Base-by-base conservation (phyloP, 768 basidiomycete species). In the Termitomyces sp. region DNA sequence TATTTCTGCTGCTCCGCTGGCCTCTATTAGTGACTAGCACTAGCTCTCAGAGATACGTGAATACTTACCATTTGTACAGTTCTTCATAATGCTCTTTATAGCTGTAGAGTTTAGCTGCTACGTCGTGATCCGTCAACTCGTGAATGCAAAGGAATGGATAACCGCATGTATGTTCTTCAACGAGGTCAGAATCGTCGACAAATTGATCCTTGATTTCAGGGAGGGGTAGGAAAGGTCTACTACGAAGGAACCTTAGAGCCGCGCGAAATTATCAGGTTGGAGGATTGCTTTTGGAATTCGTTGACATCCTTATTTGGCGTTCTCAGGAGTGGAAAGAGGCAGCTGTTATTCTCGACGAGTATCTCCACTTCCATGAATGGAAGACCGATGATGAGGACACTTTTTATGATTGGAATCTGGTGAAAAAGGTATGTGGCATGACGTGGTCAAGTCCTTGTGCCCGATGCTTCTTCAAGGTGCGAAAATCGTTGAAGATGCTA, bases 121-220 rank as follows among this genome's bases (percentile, higher is more conserved):
- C 64, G 82, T 98, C 40, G 61, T 91, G 37, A 91, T 94, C 47
- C 78, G 96, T 15, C 96, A 99, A 68, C 65, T 96, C 17, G 97
- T 99, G 43, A 98, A 98, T 66, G 80, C 91, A 4, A 92, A 97
- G 67, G 96, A 99, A 72, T 98, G 86, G 83, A 68, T 96, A 44
- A 84, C 87, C 26, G 93, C 93, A 47, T 98, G 94, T 94, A 67
- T 50, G 75, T 60, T 19, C 19, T 38, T 40, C 35, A 26, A 48
- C 49, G 21, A 57, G 35, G 23, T 56, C 12, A 12, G 23, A 4
- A 21, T 38, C 12, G 35, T 56, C 11, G 17, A 21, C 3, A 35
- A 10, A 35, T 11, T 19, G 7, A 48, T 50, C 5, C 21, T 38
- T 21, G 17, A 40, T 38, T 59, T 19, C 35, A 94, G 92, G 94